Evolutionary conservation across 1,284 basidiomycete species (phyloP).

Genomic region (Psilocybe mexicana): DNA sequence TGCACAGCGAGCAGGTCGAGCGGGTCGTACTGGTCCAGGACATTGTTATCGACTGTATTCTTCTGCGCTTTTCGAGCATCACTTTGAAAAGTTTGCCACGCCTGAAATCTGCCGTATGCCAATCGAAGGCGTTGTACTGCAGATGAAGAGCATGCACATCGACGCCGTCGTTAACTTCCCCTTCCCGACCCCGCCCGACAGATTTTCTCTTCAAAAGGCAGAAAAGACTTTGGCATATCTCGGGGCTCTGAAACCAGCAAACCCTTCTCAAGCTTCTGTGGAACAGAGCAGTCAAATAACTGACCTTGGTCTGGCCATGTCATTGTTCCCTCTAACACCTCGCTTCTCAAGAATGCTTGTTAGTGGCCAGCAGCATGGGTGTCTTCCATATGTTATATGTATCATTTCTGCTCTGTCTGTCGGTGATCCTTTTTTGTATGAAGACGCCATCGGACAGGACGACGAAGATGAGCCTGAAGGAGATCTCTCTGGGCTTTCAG

Average conservation of each 20-base stretch:
- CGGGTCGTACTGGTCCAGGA: constrained; percentile 93
- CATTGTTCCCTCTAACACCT: constrained; percentile 91
- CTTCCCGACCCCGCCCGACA: constrained; percentile 95
- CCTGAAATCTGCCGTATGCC: constrained; percentile 97
- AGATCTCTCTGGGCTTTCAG: constrained; percentile 35
- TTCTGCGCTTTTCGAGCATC: constrained; percentile 87
- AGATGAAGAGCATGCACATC: constrained; percentile 99
- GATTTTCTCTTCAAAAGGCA: constrained; percentile 75
- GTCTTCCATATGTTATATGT: constrained; percentile 89
- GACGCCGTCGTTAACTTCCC: constrained; percentile 97
- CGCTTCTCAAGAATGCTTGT: constrained; percentile 95
- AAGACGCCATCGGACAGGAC: constrained; percentile 58
- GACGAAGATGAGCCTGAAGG: constrained; percentile 46
- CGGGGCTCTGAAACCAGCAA: constrained; percentile 69
- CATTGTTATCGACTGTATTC: constrained; percentile 94
- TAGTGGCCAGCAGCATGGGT: constrained; percentile 88
- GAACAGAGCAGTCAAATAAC: constrained; percentile 72
- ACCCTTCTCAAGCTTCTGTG: constrained; percentile 28
- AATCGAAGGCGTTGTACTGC: constrained; percentile 94
- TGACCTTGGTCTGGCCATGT: constrained; percentile 88
- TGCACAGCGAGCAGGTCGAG: constrained; percentile 92
- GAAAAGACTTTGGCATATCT: constrained; percentile 83
- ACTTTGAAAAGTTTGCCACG: constrained; percentile 84
- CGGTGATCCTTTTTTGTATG: constrained; percentile 94
- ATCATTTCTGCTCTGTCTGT: constrained; percentile 93